Evolutionary conservation across 1,284 basidiomycete genomes (phyloP).

Genomic region (Inonotus obliquus): DNA sequence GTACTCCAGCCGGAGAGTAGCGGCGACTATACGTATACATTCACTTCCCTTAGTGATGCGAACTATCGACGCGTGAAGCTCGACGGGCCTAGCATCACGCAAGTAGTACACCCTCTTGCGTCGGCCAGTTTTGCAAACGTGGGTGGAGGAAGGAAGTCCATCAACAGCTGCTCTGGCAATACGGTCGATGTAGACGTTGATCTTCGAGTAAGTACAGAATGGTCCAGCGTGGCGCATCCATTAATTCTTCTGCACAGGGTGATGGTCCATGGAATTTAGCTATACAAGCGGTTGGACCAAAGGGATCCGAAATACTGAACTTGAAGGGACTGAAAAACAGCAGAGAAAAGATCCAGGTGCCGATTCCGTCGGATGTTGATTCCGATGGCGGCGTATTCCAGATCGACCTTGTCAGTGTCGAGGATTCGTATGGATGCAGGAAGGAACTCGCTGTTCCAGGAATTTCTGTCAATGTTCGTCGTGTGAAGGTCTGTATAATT

Average conservation of each 20-base stretch:
- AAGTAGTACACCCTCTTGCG: constrained; percentile 85
- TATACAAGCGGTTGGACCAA: constrained; percentile 70
- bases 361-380: constrained; percentile 64
- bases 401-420: constrained; percentile 77
- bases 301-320: constrained; percentile 53
- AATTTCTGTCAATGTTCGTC: constrained; percentile 84
- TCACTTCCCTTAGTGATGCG: constrained; percentile 76
- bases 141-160: constrained; percentile 41
- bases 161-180: constrained; percentile 74
- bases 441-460: constrained; percentile 73
- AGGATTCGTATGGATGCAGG: constrained; percentile 88
- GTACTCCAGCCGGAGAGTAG: constrained; percentile 84
- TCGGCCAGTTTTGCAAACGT: constrained; percentile 63
- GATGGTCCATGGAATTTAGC: constrained; percentile 86
- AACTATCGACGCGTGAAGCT: constrained; percentile 78
- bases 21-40: constrained; percentile 87
- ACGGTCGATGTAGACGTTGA: constrained; percentile 73
- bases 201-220: constrained; percentile 50
- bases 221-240: background rate
- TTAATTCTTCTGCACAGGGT: constrained; percentile 45
- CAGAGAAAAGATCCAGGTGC: constrained; percentile 55
- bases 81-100: constrained; percentile 70
- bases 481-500: constrained; percentile 57
- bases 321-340: constrained; percentile 53
- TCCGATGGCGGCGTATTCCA: constrained; percentile 76